phyloP scores from a whole-genome alignment of 352 stramenopile genomes.

The Pythium apleroticum region DNA sequence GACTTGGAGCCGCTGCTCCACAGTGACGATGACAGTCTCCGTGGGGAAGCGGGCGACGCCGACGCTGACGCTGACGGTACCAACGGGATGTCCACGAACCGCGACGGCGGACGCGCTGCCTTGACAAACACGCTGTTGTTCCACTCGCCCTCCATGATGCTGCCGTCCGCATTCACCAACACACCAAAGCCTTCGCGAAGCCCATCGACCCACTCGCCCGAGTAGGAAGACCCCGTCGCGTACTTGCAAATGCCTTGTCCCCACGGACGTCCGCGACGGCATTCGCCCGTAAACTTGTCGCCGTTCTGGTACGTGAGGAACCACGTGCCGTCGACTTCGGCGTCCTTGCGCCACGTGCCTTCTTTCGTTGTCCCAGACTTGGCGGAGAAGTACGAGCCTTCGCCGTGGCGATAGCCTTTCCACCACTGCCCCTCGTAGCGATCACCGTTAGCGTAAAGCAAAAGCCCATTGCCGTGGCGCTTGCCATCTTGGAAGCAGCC shows the following conservation, averaged over 20 bases:
- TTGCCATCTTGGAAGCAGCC: slow-evolving; percentile 74
- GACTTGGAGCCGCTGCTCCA: neutral
- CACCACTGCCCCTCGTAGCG: slow-evolving; percentile 78
- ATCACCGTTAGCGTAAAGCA: slow-evolving; percentile 43
- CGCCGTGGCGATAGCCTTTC: slow-evolving; percentile 65
- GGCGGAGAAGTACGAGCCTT: slow-evolving; percentile 53
- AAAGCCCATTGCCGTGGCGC: slow-evolving; percentile 69
- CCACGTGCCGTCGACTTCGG: slow-evolving; percentile 63
- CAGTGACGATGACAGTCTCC: neutral
- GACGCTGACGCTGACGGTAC: slow-evolving; percentile 15
- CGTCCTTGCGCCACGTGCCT: slow-evolving; percentile 62
- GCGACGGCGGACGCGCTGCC: slow-evolving; percentile 36
- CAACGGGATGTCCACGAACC: slow-evolving; percentile 68
- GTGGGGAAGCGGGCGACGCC: neutral
- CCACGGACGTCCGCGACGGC: slow-evolving; percentile 58
- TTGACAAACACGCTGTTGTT: slow-evolving; percentile 67
- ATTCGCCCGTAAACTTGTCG: slow-evolving; percentile 77
- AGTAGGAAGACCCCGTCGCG: slow-evolving; percentile 89
- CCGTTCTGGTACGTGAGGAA: slow-evolving; percentile 67
- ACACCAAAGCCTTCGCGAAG: slow-evolving; percentile 76
- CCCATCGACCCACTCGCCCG: slow-evolving; percentile 78
- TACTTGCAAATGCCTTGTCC: slow-evolving; percentile 89
- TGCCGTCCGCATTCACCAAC: slow-evolving; percentile 56
- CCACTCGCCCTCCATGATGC: slow-evolving; percentile 74
- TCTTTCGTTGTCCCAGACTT: slow-evolving; percentile 65